phyloP scores from a whole-genome alignment of 2,329 filamentous ascomycete species.

The Claviceps spartinae region DNA sequence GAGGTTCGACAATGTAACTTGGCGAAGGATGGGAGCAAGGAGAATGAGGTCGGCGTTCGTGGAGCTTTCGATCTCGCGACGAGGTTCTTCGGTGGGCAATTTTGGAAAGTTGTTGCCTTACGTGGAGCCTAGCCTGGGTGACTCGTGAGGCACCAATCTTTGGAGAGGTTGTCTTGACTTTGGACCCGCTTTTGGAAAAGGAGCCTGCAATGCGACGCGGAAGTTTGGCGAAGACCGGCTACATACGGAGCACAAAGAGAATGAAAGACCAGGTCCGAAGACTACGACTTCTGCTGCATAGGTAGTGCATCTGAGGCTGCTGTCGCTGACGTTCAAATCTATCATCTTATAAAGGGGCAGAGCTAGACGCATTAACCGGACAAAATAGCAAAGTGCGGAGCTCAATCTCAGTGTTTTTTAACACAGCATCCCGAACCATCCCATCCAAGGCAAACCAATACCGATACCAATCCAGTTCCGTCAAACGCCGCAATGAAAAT shows the following conservation, averaged over 20 bases:
- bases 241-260: background rate
- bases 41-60: constrained; percentile 14
- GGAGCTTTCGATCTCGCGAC: constrained; percentile 14
- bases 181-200: background rate
- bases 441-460: background rate
- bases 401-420: background rate
- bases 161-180: background rate
- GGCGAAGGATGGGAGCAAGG: constrained; percentile 14
- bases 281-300: background rate
- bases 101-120: constrained; percentile 28
- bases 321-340: background rate
- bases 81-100: constrained; percentile 27
- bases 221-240: background rate
- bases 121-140: constrained; percentile 5
- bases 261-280: background rate
- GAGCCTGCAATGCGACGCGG: too few relatives aligned
- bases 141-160: constrained; percentile 22
- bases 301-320: background rate
- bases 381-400: background rate
- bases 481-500: constrained; percentile 12
- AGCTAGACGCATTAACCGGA: background rate
- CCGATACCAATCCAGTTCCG: constrained; percentile 3
- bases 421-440: background rate
- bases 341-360: background rate
- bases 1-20: too few relatives aligned